A percentile compares a stretch with the other conserved stretches of the same genome.
These are phyloP conservation scores for Helianthus tuberosus DNA, from an alignment of 129 eudicot species.

Conservation along the genomic window DNA sequence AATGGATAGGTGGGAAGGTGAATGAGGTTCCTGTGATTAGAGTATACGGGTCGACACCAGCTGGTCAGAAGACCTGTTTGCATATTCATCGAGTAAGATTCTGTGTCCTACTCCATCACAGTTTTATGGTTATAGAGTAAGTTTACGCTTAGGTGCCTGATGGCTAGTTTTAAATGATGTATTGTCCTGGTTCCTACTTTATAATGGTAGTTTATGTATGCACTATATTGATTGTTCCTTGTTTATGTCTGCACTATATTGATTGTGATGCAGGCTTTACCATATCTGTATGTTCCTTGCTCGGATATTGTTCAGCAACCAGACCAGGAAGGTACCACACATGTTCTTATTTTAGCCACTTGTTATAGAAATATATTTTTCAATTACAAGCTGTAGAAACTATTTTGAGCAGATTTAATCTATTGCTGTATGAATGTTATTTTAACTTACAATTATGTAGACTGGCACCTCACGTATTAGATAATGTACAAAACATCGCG, in stretches of 20 bases:
- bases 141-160: neutral
- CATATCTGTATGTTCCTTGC: conserved; percentile 85
- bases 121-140: neutral
- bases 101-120: neutral
- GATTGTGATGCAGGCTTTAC: conserved; percentile 75
- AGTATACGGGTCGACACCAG: conserved; percentile 91
- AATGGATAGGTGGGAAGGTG: conserved; percentile 75
- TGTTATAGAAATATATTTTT: neutral
- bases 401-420: neutral
- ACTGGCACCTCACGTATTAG: neutral
- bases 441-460: conserved; percentile 5
- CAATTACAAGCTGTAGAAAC: conserved; percentile 11
- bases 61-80: conserved; percentile 93
- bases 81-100: conserved; percentile 77
- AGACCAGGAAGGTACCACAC: conserved; percentile 58
- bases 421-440: neutral
- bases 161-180: conserved; percentile 1
- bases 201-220: neutral
- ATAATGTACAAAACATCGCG: neutral
- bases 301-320: conserved; percentile 61
- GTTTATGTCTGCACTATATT: conserved; percentile 12
- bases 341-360: conserved; percentile 1
- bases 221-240: conserved; percentile 8
- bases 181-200: neutral
- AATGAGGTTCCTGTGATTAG: conserved; percentile 95